Evolutionary conservation across 2,329 filamentous ascomycete genomes (phyloP), one percentile per base, ranked within the genome.

Genomic region (Xylariomycetidae sp.): DNA sequence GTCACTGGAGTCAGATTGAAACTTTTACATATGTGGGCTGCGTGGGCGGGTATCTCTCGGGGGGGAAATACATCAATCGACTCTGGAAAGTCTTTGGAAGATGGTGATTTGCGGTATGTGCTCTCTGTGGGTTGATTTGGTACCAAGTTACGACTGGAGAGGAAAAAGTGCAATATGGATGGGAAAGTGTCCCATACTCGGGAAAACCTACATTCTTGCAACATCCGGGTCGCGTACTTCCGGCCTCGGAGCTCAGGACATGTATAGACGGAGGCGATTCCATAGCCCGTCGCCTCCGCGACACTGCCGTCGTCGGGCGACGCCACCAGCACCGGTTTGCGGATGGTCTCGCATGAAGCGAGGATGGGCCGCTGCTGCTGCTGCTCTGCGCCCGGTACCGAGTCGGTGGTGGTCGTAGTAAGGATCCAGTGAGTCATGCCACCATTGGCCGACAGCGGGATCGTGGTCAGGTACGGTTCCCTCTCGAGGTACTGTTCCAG

Each of bases 211-310:
- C n/a, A n/a, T n/a, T n/a, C n/a, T n/a, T n/a, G n/a, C n/a, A 89
- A 74, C 81, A 92, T 89, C 35, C 82, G 71, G 36, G 72, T 74
- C 1, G 86, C 88, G 60, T 95, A 95, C 14, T 86, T 84, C 45
- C 71, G 73, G 4, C 83, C 80, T 37, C 87, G 65, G 56, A 77
- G 77, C 48, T 77, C 67, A 1, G 76, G 71, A 25, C 78, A 72
- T 4, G 81, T 88, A 56, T 82, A 92, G n/a, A 94, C 88, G 40
- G 82, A 86, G 11, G 80, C 85, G 36, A 94, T 74, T 5, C 84
- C 88, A 60, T 94, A 82, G 3, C 72, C 75, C 28, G 86, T 77
- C 35, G 65, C 56, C 12, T 71, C 58, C 27, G 53, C 47, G 11
- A 42, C 33, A 15, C 38, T 30, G 17, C 42, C 39, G 4, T 49